Conservation (phyloP, 768 basidiomycete genomes). For the Aureoboletus auriporus region DNA sequence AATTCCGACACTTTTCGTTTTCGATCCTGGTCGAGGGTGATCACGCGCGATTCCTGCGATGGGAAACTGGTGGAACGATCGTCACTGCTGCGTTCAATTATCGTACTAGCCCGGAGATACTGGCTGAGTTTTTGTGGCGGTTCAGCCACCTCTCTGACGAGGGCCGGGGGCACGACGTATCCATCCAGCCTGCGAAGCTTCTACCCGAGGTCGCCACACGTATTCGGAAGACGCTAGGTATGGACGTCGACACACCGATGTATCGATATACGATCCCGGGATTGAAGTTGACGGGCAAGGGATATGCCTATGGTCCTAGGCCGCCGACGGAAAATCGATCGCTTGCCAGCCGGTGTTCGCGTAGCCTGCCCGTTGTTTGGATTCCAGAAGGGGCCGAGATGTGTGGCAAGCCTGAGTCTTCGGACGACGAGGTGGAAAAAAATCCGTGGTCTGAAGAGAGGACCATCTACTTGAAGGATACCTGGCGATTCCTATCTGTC, state of each 20-base stretch:
- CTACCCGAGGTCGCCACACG: neutral
- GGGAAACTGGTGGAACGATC: too few relatives aligned
- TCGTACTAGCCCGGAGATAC: neutral
- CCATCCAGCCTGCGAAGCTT: neutral
- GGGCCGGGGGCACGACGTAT: neutral
- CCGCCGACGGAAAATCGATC: neutral
- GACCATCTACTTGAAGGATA: neutral
- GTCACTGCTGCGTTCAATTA: neutral
- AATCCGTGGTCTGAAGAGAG: neutral
- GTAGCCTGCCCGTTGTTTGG: neutral
- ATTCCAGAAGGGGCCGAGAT: neutral
- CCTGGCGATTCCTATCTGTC: neutral
- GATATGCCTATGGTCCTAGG: neutral
- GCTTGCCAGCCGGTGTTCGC: neutral
- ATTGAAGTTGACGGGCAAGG: neutral
- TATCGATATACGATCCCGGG: neutral
- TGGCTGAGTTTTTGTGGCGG: constrained; percentile 1
- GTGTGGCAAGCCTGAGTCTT: neutral
- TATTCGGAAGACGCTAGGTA: neutral
- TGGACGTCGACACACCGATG: neutral
- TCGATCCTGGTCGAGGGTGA: too few relatives aligned
- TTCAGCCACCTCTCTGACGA: neutral
- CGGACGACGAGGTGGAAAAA: neutral
- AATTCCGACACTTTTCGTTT: too few relatives aligned
- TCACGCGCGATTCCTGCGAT: too few relatives aligned